Evolutionary conservation across 2,329 filamentous ascomycete genomes (phyloP).

Genomic region (Fusarium sarcochroum): DNA sequence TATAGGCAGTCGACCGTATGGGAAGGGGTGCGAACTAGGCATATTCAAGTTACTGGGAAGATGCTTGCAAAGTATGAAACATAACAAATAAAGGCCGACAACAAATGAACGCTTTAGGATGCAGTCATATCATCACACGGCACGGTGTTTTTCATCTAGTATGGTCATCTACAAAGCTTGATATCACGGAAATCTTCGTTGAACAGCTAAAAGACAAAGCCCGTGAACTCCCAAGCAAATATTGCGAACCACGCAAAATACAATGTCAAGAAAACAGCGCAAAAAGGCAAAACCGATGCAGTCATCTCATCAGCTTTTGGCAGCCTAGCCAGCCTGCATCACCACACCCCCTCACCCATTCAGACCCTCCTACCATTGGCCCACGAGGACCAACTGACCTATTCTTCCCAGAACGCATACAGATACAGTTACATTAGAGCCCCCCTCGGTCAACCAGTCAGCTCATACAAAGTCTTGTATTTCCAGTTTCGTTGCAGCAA

Average conservation of each 20-base stretch:
- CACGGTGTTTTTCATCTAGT: too few species aligned
- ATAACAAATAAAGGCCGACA: not conserved
- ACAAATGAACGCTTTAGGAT: too few species aligned
- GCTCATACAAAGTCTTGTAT: slow-evolving; percentile 13
- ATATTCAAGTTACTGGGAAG: not conserved
- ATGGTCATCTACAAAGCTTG: not conserved
- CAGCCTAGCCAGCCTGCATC: slow-evolving; percentile 44
- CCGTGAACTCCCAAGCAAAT: not conserved
- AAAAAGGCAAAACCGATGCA: slow-evolving; percentile 32
- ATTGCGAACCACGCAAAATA: slow-evolving; percentile 33
- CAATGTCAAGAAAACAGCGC: slow-evolving; percentile 16
- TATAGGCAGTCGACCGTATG: not conserved
- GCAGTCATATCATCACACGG: too few species aligned
- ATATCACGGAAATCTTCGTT: not conserved
- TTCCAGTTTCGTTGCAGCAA: slow-evolving; percentile 26
- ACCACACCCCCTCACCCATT: slow-evolving; percentile 32
- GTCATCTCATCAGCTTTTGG: slow-evolving; percentile 37
- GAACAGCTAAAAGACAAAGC: not conserved
- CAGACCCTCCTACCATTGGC: slow-evolving; percentile 31
- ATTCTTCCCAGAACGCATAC: slow-evolving; percentile 13
- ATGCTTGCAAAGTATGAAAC: too few species aligned
- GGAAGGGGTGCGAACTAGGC: slow-evolving; percentile 5
- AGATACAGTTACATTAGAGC: slow-evolving; percentile 34
- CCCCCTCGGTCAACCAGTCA: slow-evolving; percentile 4
- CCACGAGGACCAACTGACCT: slow-evolving; percentile 28